Conservation (phyloP, 164 flowering plant genomes). For the Macadamia tetraphylla region DNA sequence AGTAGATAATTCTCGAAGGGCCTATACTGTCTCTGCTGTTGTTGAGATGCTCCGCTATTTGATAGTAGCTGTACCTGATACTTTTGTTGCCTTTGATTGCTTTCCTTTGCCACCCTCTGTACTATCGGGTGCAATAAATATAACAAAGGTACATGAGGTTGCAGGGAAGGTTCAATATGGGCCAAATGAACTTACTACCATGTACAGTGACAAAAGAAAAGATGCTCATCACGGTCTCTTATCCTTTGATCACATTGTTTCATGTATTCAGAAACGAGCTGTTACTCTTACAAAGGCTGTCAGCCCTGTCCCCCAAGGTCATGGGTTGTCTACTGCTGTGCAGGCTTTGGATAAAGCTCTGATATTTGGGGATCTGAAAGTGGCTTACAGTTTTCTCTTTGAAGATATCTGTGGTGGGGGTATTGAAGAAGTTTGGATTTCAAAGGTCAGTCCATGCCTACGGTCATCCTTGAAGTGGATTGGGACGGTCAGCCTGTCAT, state of each 20-base stretch:
- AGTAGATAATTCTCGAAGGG: conserved; percentile 64
- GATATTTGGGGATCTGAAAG: conserved; percentile 59
- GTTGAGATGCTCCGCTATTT: conserved; percentile 87
- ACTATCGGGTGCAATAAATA: conserved; percentile 36
- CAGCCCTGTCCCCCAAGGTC: conserved; percentile 52
- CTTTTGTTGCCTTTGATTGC: conserved; percentile 93
- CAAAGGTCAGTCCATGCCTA: conserved; percentile 70
- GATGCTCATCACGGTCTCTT: conserved; percentile 39
- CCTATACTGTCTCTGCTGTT: conserved; percentile 66
- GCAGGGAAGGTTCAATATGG: conserved; percentile 31
- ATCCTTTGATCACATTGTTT: conserved; percentile 54
- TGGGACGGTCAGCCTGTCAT: conserved; percentile 40
- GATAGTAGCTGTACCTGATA: conserved; percentile 85
- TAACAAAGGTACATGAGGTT: conserved; percentile 40
- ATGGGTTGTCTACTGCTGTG: conserved; percentile 68
- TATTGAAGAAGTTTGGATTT: conserved; percentile 65
- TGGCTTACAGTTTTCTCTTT: conserved; percentile 61
- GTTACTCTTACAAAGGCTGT: conserved; percentile 67
- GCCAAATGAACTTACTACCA: conserved; percentile 28
- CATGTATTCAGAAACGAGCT: conserved; percentile 69
- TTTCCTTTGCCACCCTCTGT: conserved; percentile 77
- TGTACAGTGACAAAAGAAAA: conserved; percentile 33
- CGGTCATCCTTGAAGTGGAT: conserved; percentile 76
- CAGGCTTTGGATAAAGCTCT: conserved; percentile 81
- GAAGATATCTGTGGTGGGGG: conserved; percentile 57